These are phyloP conservation scores for Myochromella boudieri DNA, from an alignment of 768 basidiomycete species.

Conservation along the genomic window DNA sequence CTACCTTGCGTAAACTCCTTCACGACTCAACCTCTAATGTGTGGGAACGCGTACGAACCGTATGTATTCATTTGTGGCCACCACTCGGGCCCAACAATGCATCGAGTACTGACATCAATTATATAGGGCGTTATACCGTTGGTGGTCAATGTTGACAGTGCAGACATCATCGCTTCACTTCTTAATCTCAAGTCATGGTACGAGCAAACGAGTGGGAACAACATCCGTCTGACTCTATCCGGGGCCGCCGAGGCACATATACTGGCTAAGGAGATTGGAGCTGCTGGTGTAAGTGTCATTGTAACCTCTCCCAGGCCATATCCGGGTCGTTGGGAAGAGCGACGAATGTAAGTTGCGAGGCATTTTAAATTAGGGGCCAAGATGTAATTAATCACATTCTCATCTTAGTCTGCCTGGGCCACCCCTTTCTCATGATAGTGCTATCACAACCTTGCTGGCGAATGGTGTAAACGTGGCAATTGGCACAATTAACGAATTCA, in stretches of 20 bases:
- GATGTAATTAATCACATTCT: background rate
- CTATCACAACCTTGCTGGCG: slow-evolving; percentile 51
- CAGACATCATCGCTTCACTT: slow-evolving; percentile 74
- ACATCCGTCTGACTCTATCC: slow-evolving; percentile 47
- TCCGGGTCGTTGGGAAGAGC: slow-evolving; percentile 63
- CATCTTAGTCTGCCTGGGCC: slow-evolving; percentile 60
- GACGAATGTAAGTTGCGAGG: slow-evolving; percentile 50
- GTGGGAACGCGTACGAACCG: slow-evolving; percentile 38
- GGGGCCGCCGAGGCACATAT: slow-evolving; percentile 64
- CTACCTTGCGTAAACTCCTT: slow-evolving; percentile 49
- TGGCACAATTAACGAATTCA: slow-evolving; percentile 58
- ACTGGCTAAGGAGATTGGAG: slow-evolving; percentile 60
- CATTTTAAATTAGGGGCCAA: background rate
- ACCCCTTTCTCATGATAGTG: slow-evolving; percentile 58
- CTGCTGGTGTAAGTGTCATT: slow-evolving; percentile 70
- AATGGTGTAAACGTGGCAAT: slow-evolving; percentile 66
- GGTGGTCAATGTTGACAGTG: slow-evolving; percentile 65
- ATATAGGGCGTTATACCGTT: slow-evolving; percentile 58
- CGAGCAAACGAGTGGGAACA: slow-evolving; percentile 33
- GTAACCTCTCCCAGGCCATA: slow-evolving; percentile 61
- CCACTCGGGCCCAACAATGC: too few species aligned
- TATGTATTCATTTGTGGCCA: slow-evolving; percentile 23
- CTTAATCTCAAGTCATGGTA: slow-evolving; percentile 58
- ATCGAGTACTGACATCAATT: slow-evolving; percentile 17
- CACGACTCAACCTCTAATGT: slow-evolving; percentile 26